Conservation (phyloP, 2,329 filamentous ascomycete genomes). For the Rutstroemia sp. region DNA sequence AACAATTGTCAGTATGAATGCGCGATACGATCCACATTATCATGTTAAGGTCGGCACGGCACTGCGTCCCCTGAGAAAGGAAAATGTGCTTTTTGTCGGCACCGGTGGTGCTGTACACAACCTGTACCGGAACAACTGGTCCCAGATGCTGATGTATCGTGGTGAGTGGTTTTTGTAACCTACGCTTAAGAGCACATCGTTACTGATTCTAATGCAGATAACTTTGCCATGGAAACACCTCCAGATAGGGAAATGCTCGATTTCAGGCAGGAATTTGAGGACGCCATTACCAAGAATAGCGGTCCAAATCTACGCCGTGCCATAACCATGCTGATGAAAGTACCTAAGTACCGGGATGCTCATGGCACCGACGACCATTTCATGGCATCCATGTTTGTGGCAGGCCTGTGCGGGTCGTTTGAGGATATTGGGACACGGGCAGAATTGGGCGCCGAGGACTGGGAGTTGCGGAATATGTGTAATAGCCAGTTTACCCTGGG, state of each 20-base stretch:
- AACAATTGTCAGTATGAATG: constrained; percentile 49
- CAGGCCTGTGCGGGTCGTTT: constrained; percentile 44
- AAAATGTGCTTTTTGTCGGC: constrained; percentile 51
- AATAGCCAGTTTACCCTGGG: constrained; percentile 23
- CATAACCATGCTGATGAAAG: constrained; percentile 59
- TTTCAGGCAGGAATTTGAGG: constrained; percentile 58
- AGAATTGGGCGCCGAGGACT: constrained; percentile 50
- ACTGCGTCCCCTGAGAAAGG: constrained; percentile 45
- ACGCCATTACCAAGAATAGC: constrained; percentile 46
- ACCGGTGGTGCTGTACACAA: constrained; percentile 61
- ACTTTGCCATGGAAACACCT: constrained; percentile 51
- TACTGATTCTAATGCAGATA: constrained; percentile 34
- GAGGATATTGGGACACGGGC: constrained; percentile 38
- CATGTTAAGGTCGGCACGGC: constrained; percentile 50
- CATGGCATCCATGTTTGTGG: constrained; percentile 57
- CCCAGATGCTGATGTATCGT: constrained; percentile 45
- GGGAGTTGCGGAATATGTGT: constrained; percentile 43
- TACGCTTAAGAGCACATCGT: too few species aligned
- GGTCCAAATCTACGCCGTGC: constrained; percentile 47
- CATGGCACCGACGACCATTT: constrained; percentile 67
- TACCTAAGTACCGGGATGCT: constrained; percentile 56
- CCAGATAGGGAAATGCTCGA: constrained; percentile 55
- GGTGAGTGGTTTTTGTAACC: not conserved
- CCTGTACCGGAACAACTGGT: constrained; percentile 60
- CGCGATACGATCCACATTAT: constrained; percentile 47